phyloP scores from a whole-genome alignment of 1,284 basidiomycete genomes.

The Megacollybia platyphylla region DNA sequence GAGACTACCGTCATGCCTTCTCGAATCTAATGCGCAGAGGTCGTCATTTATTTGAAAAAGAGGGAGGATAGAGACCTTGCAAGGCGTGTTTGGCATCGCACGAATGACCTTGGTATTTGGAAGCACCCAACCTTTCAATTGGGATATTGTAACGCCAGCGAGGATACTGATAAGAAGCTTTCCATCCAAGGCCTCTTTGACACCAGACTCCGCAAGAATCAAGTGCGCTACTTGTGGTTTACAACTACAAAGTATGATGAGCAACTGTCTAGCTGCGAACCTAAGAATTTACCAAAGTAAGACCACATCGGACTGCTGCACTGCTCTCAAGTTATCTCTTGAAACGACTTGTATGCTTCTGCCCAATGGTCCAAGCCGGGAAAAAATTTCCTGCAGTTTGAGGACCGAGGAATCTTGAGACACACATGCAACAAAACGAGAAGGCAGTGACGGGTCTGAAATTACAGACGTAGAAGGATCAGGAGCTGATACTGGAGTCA shows the following conservation, averaged over 20 bases:
- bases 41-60: conserved; percentile 2
- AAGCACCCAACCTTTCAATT: conserved; percentile 68
- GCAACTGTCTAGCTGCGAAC: not conserved
- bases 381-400: conserved; percentile 59
- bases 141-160: conserved; percentile 85
- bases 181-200: conserved; percentile 74
- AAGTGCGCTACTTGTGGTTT: conserved; percentile 84
- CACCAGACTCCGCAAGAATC: conserved; percentile 72
- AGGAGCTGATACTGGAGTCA: conserved; percentile 52
- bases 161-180: conserved; percentile 96
- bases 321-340: conserved; percentile 65
- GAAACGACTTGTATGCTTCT: conserved; percentile 59
- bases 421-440: conserved; percentile 86
- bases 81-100: conserved; percentile 98
- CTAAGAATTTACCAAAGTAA: conserved; percentile 57
- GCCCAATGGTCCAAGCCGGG: conserved; percentile 40
- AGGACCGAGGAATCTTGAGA: conserved; percentile 66
- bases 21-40: conserved; percentile 53
- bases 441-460: conserved; percentile 56
- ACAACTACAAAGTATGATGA: conserved; percentile 39
- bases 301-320: conserved; percentile 70
- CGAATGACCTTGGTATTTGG: conserved; percentile 79
- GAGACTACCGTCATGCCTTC: conserved; percentile 95
- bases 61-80: conserved; percentile 50
- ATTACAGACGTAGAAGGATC: no score